These are phyloP conservation scores for Penicillium sp. DNA, from an alignment of 2,329 filamentous ascomycete species.

Conservation along the genomic window DNA sequence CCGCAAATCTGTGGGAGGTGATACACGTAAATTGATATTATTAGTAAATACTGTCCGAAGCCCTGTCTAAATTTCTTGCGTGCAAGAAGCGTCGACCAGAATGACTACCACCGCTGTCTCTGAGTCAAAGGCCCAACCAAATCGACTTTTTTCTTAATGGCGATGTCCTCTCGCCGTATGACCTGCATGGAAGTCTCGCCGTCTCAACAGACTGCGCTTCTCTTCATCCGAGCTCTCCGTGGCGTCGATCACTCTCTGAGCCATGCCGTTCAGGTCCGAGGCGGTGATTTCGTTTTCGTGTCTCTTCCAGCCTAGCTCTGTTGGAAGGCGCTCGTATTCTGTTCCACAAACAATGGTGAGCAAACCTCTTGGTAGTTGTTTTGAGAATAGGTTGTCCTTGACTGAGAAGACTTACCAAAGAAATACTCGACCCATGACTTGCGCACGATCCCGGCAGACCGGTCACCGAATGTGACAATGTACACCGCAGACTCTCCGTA, in stretches of 20 bases:
- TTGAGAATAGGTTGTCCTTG: neutral
- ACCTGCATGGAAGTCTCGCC: neutral
- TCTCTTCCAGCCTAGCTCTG: neutral
- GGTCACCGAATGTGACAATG: neutral
- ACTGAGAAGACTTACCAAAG: neutral
- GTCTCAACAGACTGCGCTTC: neutral
- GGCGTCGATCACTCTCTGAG: neutral
- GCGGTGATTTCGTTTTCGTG: neutral
- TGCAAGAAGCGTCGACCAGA: neutral
- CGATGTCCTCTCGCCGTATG: neutral
- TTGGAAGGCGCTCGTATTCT: neutral
- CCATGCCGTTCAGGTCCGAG: neutral
- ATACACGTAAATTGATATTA: too few species aligned
- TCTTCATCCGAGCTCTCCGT: neutral
- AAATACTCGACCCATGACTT: constrained; percentile 3
- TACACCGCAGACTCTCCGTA: neutral
- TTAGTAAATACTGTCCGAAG: neutral
- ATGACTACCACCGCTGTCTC: neutral
- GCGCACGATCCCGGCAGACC: neutral
- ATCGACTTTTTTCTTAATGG: neutral
- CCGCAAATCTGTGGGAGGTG: too few species aligned
- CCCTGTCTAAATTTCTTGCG: neutral
- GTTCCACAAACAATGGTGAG: neutral
- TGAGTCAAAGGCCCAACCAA: neutral
- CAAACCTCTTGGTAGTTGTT: neutral